Percentiles rank a stretch among this genome's conserved stretches.
phyloP scores from a whole-genome alignment of 2,329 filamentous ascomycete genomes.

The Zasmidium cellare region DNA sequence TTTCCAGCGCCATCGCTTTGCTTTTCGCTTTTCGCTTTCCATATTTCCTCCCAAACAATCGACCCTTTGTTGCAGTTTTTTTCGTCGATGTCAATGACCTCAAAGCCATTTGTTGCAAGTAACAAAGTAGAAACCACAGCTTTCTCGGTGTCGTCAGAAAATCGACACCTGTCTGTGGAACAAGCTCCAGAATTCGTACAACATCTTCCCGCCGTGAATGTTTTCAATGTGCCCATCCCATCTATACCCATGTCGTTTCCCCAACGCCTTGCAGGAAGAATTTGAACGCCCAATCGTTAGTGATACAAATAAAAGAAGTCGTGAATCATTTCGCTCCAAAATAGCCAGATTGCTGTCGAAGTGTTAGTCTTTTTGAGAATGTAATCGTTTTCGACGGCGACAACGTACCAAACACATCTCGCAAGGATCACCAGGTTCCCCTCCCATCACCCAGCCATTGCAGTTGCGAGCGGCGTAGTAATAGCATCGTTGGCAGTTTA shows the following conservation, averaged over 20 bases:
- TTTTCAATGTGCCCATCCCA: not conserved
- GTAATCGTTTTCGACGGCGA: not conserved
- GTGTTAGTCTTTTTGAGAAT: slow-evolving; percentile 4
- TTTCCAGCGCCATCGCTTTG: not conserved
- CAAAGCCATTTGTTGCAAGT: not conserved
- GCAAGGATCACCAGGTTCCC: slow-evolving; percentile 35
- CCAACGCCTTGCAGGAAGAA: not conserved
- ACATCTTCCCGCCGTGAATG: not conserved
- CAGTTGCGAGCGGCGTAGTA: slow-evolving; percentile 38
- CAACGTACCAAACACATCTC: slow-evolving; percentile 32
- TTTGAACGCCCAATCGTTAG: slow-evolving; percentile 4
- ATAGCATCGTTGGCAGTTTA: slow-evolving; percentile 37
- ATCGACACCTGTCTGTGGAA: too few species aligned
- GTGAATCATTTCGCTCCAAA: slow-evolving; percentile 26
- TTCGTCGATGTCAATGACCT: not conserved
- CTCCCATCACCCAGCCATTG: slow-evolving; percentile 37
- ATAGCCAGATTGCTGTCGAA: slow-evolving; percentile 31
- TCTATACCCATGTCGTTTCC: not conserved
- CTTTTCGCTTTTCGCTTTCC: not conserved
- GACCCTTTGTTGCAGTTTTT: not conserved
- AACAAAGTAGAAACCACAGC: not conserved
- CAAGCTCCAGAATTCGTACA: not conserved
- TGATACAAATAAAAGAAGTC: not conserved
- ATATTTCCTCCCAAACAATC: slow-evolving; percentile 3
- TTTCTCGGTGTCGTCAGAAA: too few species aligned